A percentile compares a stretch with the other conserved stretches of the same genome.
These are phyloP conservation scores for Microdochium paspali DNA, from an alignment of 2,329 filamentous ascomycete genomes.

Conservation along the genomic window DNA sequence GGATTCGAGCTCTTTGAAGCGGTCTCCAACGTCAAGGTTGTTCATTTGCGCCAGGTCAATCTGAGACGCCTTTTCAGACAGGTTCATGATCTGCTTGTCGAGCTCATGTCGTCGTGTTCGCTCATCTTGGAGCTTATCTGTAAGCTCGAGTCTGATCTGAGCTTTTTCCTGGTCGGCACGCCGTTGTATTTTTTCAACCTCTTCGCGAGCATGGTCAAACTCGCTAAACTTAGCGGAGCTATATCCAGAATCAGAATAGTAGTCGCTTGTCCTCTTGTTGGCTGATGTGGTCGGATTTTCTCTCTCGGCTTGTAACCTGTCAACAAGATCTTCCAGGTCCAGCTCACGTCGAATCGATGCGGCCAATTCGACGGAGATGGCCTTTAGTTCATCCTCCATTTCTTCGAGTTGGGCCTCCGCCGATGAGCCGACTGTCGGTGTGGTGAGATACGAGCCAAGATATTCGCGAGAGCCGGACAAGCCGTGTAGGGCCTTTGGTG, in stretches of 20 bases:
- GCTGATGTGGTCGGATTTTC: constrained; percentile 46
- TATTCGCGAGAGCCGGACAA: constrained; percentile 35
- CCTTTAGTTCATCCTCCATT: constrained; percentile 87
- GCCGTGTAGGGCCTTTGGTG: constrained; percentile 28
- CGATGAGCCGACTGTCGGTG: constrained; percentile 31
- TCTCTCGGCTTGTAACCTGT: constrained; percentile 73
- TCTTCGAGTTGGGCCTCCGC: constrained; percentile 59
- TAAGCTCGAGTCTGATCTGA: constrained; percentile 74
- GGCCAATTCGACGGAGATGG: constrained; percentile 88
- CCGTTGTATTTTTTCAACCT: constrained; percentile 75
- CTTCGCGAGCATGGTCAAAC: constrained; percentile 51
- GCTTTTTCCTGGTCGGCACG: constrained; percentile 87
- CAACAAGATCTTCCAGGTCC: constrained; percentile 90
- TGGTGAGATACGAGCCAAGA: constrained; percentile 41
- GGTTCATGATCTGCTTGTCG: constrained; percentile 73
- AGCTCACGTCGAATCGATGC: constrained; percentile 90
- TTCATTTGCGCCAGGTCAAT: constrained; percentile 45
- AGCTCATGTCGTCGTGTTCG: constrained; percentile 64
- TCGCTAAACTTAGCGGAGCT: constrained; percentile 74
- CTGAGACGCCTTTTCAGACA: constrained; percentile 70
- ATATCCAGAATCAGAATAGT: constrained; percentile 93
- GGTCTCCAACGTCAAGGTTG: constrained; percentile 44
- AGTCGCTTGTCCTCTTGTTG: constrained; percentile 78
- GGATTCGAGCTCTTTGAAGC: constrained; percentile 68
- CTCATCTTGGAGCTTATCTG: constrained; percentile 81